Percentiles rank a stretch among this genome's conserved stretches.
phyloP scores from a whole-genome alignment of 2,329 filamentous ascomycete species.

The Xylaria sp. region DNA sequence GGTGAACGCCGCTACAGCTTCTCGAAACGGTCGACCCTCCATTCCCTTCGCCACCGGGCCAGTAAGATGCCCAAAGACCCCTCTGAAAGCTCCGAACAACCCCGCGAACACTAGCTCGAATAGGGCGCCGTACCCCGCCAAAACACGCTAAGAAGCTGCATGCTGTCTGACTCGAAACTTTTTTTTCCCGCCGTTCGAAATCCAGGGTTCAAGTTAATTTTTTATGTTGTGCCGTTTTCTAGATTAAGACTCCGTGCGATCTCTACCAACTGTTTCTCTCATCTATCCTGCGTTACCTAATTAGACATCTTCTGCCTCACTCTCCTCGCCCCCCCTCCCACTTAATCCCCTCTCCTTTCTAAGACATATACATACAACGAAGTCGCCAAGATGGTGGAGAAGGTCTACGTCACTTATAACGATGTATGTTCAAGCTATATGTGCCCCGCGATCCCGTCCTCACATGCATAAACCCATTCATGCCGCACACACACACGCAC shows the following conservation, averaged over 20 bases:
- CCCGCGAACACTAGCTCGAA: conserved; percentile 16
- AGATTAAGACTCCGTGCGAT: not conserved
- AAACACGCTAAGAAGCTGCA: conserved; percentile 8
- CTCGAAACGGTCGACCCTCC: conserved; percentile 21
- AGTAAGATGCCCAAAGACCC: not conserved
- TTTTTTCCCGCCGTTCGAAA: conserved; percentile 13
- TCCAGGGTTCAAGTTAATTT: conserved; percentile 31
- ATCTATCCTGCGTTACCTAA: conserved; percentile 2
- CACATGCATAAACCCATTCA: conserved; percentile 29
- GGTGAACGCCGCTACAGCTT: conserved; percentile 20
- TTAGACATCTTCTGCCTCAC: not conserved
- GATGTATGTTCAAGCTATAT: conserved; percentile 68
- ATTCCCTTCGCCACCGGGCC: not conserved
- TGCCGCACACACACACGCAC: not conserved
- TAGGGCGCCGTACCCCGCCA: conserved; percentile 16
- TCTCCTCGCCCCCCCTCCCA: not conserved
- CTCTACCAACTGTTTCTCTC: not conserved
- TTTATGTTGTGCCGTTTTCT: not conserved
- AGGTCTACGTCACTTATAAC: conserved; percentile 92
- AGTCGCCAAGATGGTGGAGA: conserved; percentile 75
- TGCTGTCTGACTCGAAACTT: conserved; percentile 32
- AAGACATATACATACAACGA: not conserved
- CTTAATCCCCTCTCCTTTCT: not conserved
- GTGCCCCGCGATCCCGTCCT: conserved; percentile 37
- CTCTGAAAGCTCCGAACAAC: not conserved